Evolutionary conservation across 2,329 filamentous ascomycete genomes (phyloP).

Genomic region (Elsinoe perseae): DNA sequence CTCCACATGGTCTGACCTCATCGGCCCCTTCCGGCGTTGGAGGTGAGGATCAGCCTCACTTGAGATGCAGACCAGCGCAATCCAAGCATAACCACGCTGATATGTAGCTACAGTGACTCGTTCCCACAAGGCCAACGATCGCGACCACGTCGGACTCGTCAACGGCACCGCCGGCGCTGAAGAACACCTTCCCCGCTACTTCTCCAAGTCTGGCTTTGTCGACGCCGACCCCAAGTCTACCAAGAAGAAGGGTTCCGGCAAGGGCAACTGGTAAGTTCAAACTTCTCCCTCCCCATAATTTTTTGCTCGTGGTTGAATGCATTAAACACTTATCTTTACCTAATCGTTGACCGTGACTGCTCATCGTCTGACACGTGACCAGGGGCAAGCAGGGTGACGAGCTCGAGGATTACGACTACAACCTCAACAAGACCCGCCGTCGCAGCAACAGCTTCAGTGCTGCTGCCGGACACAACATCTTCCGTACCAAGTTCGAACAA

Average conservation of each 20-base stretch:
- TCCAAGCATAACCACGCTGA: background rate
- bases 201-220: conserved; percentile 75
- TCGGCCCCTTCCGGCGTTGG: conserved; percentile 1
- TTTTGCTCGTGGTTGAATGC: too few species aligned
- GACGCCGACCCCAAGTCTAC: conserved; percentile 83
- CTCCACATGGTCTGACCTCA: background rate
- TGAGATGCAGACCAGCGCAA: background rate
- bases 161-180: conserved; percentile 63
- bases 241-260: conserved; percentile 93
- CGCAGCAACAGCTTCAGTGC: conserved; percentile 83
- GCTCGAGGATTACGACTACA: conserved; percentile 74
- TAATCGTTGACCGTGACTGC: too few species aligned
- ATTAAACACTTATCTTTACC: too few species aligned
- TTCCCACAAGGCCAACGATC: conserved; percentile 91
- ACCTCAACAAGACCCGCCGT: conserved; percentile 75
- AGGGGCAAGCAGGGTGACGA: conserved; percentile 84
- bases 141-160: conserved; percentile 73
- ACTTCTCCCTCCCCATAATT: background rate
- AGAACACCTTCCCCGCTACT: conserved; percentile 81
- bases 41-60: background rate
- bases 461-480: conserved; percentile 61
- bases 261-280: conserved; percentile 77
- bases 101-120: conserved; percentile 69
- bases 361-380: conserved; percentile 15
- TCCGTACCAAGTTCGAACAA: conserved; percentile 96